Percentiles rank a stretch among this genome's conserved stretches.
phyloP scores from a whole-genome alignment of 1,284 basidiomycete genomes.

The Tetrapyrgos nigripes region DNA sequence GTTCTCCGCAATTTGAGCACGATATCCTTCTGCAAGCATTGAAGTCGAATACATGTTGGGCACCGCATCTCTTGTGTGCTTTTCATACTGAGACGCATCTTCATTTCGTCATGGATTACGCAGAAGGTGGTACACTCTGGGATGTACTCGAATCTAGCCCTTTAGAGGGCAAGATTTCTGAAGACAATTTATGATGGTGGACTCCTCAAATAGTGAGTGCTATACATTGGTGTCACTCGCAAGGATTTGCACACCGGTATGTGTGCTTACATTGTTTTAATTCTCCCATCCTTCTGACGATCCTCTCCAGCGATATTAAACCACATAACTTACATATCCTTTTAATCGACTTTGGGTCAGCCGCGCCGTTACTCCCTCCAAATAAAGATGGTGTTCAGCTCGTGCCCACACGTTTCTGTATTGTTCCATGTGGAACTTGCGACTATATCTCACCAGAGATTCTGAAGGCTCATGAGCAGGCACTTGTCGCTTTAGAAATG shows the following conservation, averaged over 20 bases:
- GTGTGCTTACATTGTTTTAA: no score
- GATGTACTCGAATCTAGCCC: conserved; percentile 82
- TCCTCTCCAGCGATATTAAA: conserved; percentile 92
- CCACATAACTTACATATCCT: conserved; percentile 89
- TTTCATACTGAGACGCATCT: conserved; percentile 81
- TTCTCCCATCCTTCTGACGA: no score
- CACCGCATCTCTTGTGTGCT: conserved; percentile 78
- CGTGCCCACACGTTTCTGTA: conserved; percentile 69
- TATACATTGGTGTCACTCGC: conserved; percentile 86
- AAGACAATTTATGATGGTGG: conserved; percentile 85
- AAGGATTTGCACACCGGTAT: conserved; percentile 88
- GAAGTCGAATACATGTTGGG: conserved; percentile 63
- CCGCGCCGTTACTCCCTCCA: conserved; percentile 73
- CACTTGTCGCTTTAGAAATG: conserved; percentile 76
- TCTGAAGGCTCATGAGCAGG: conserved; percentile 80
- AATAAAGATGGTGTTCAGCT: conserved; percentile 57
- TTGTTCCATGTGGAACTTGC: conserved; percentile 88
- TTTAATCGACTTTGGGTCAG: conserved; percentile 92
- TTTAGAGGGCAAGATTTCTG: conserved; percentile 61
- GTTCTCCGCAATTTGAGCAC: conserved; percentile 78
- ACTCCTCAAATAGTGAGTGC: conserved; percentile 80
- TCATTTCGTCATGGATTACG: conserved; percentile 83
- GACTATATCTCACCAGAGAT: conserved; percentile 96
- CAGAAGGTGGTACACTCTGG: conserved; percentile 85
- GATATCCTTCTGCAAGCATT: conserved; percentile 72